Conservation (phyloP, 2,329 filamentous ascomycete species). For the Cordyceps pruinosa region DNA sequence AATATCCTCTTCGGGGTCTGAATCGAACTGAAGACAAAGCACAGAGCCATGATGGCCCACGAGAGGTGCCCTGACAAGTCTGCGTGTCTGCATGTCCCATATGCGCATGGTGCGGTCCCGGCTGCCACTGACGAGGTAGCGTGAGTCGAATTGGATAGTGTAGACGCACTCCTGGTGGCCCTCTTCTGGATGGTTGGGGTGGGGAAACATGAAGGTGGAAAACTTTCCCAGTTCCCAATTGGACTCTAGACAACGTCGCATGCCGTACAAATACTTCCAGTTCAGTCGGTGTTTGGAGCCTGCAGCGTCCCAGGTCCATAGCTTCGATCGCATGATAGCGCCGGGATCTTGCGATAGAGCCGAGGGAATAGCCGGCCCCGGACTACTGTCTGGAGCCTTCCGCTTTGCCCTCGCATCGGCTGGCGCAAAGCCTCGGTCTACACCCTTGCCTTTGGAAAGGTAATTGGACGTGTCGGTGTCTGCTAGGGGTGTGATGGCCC, state of each 20-base stretch:
- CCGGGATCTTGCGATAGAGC: slow-evolving; percentile 23
- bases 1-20: slow-evolving; percentile 76
- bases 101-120: slow-evolving; percentile 81
- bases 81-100: slow-evolving; percentile 79
- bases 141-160: slow-evolving; percentile 79
- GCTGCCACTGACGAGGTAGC: slow-evolving; percentile 88
- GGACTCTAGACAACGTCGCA: slow-evolving; percentile 74
- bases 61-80: slow-evolving; percentile 68
- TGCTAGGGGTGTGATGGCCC: slow-evolving; percentile 19
- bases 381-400: slow-evolving; percentile 29
- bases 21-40: slow-evolving; percentile 90
- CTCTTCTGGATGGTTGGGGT: slow-evolving; percentile 71
- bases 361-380: slow-evolving; percentile 25
- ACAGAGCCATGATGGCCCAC: slow-evolving; percentile 78
- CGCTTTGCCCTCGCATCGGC: slow-evolving; percentile 29
- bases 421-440: slow-evolving; percentile 24
- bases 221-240: slow-evolving; percentile 86
- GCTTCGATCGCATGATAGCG: slow-evolving; percentile 37
- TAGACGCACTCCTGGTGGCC: slow-evolving; percentile 92
- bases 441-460: slow-evolving; percentile 22
- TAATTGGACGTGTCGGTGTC: slow-evolving; percentile 26
- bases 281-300: slow-evolving; percentile 60
- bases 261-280: slow-evolving; percentile 90
- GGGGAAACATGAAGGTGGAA: slow-evolving; percentile 83
- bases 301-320: slow-evolving; percentile 44